Conservation (phyloP, 2,329 filamentous ascomycete species). For the Trichoderma brevicompactum region DNA sequence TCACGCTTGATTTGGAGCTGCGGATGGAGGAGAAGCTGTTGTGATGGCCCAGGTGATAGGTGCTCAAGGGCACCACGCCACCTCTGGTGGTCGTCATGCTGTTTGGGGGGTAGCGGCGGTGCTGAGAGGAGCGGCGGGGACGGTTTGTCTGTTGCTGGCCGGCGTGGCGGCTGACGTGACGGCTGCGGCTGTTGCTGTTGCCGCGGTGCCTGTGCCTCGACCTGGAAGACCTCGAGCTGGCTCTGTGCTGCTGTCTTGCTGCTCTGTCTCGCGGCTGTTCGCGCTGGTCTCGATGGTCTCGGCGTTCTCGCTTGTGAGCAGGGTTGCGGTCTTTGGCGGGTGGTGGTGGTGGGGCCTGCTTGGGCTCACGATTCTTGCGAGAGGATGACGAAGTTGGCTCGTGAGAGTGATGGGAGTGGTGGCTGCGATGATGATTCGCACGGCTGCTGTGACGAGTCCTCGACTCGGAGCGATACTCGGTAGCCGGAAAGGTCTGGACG, state of each 20-base stretch:
- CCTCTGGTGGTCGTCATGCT: slow-evolving; percentile 36
- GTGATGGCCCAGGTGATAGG: slow-evolving; percentile 44
- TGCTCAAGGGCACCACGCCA: slow-evolving; percentile 32
- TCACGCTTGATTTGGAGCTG: slow-evolving; percentile 53
- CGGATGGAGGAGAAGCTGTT: slow-evolving; percentile 58
- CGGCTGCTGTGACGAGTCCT: slow-evolving; percentile 22
- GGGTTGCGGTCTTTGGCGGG: slow-evolving; percentile 12
- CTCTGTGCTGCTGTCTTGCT: neutral
- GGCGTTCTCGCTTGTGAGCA: slow-evolving; percentile 12
- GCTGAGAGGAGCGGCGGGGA: slow-evolving; percentile 1
- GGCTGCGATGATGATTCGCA: slow-evolving; percentile 1
- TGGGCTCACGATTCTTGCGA: slow-evolving; percentile 15
- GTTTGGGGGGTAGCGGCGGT: slow-evolving; percentile 21
- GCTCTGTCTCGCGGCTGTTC: slow-evolving; percentile 1
- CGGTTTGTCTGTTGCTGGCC: slow-evolving; percentile 3
- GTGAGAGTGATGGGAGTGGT: slow-evolving; percentile 13
- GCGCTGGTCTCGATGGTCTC: neutral
- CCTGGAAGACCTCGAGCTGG: slow-evolving; percentile 16
- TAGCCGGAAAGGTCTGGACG: slow-evolving; percentile 17
- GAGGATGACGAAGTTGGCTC: slow-evolving; percentile 11
- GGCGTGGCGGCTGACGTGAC: slow-evolving; percentile 10
- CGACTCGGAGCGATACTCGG: slow-evolving; percentile 16
- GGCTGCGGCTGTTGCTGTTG: slow-evolving; percentile 20
- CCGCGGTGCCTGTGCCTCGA: slow-evolving; percentile 19
- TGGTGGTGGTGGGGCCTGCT: neutral